Percentiles rank a stretch among this genome's conserved stretches.
Evolutionary conservation across 108 stramenopile genomes (phyloP).

Genomic region (Halocafeteria seosinensis): DNA sequence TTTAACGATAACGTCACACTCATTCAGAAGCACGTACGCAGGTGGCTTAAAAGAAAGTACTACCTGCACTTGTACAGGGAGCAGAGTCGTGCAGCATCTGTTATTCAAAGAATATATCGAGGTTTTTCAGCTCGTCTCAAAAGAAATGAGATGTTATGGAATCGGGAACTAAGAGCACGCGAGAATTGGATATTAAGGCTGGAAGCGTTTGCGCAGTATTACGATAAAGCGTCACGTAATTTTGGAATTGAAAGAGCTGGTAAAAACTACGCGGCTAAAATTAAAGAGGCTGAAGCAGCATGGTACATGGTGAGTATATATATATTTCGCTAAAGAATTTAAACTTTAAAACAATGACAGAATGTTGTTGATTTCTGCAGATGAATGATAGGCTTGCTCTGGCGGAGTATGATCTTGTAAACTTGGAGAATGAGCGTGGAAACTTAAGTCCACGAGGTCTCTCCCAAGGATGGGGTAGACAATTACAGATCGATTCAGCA

Average conservation of each 20-base stretch:
- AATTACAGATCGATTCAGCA: neutral
- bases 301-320: too few relatives aligned
- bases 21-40: neutral
- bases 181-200: neutral
- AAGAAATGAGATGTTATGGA: constrained; percentile 8
- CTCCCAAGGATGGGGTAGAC: neutral
- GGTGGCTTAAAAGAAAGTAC: neutral
- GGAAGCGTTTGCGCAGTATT: too few relatives aligned
- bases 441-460: neutral
- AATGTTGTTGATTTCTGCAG: too few relatives aligned
- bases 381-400: too few relatives aligned
- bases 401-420: neutral
- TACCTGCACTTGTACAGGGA: neutral
- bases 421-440: neutral
- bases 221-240: too few relatives aligned
- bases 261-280: too few relatives aligned
- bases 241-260: too few relatives aligned
- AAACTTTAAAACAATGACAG: too few relatives aligned
- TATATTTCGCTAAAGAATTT: too few relatives aligned
- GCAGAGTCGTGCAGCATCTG: neutral
- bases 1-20: neutral
- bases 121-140: neutral
- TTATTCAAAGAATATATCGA: constrained; percentile 1
- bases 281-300: too few relatives aligned
- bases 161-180: too few relatives aligned